Evolutionary conservation across 2,329 filamentous ascomycete genomes (phyloP), one percentile per base, ranked within the genome.

Genomic region (Dactylellina haptotyla): DNA sequence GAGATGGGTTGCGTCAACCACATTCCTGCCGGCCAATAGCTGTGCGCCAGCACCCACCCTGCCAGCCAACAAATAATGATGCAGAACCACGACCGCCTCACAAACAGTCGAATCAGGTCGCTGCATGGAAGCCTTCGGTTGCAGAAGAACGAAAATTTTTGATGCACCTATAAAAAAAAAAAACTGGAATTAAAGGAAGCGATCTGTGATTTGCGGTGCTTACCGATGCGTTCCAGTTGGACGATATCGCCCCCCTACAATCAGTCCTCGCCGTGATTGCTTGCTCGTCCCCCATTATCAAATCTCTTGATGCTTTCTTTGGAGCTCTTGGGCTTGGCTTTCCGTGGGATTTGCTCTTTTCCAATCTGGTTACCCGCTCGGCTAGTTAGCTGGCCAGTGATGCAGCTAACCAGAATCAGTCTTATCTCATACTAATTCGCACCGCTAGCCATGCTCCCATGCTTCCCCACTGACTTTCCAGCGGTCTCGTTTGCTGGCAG

Each of bases 61-160:
- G 61, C 63, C 61, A 30, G 69, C 69, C 69, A 73, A 48, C 69
- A 64, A 73, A 73, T 73, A 73, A 59, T 45, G 61, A 61, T 61
- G 67, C 67, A 72, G 51, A 54, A 72, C 59, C 67, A 65, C 69
- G 64, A 57, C 39, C 54, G 69, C 61, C 61, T 62, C 69, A 50
- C 46, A 73, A 53, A 23, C 46, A 16, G 37, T 59, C 67, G 37
- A 65, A 72, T 65, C 39, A 72, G 16, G 50, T 59, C 58, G 41
- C 50, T 43, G 53, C 45, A 61, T 61, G 37, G 61, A 65, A 66
- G 45, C 14, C 39, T 61, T 57, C 41, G 39, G 45, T 54, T 67
- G 48, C 59, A 61, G 50, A 16, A 26, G 25, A 46, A 58, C 18
- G 25, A 56, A 62, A 48, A 48, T 20, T 18, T 57, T 28, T n/a